Evolutionary conservation across 176 grass and related monocot genomes (phyloP).

Genomic region (Areca catechu): DNA sequence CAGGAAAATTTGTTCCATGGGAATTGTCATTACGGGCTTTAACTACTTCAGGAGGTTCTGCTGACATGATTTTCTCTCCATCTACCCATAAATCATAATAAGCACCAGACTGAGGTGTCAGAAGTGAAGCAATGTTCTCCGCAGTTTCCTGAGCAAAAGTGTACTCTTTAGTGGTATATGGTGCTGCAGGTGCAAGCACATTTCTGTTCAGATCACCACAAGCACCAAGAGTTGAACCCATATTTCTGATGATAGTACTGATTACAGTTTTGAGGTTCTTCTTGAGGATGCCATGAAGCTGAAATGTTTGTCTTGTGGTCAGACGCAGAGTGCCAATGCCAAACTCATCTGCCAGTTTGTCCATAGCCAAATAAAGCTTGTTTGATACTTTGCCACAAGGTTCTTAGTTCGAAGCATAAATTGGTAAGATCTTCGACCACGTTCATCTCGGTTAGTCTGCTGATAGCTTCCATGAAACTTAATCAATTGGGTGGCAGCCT

Average conservation of each 20-base stretch:
- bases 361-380: constrained; percentile 83
- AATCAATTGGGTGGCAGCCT: constrained; percentile 68
- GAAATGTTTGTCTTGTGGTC: constrained; percentile 93
- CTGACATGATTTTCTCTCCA: constrained; percentile 96
- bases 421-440: constrained; percentile 71
- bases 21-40: constrained; percentile 85
- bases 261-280: constrained; percentile 92
- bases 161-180: constrained; percentile 61
- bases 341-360: constrained; percentile 77
- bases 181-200: constrained; percentile 88
- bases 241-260: constrained; percentile 76
- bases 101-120: constrained; percentile 77
- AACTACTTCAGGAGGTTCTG: constrained; percentile 76
- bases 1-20: constrained; percentile 76
- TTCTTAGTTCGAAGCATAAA: constrained; percentile 99
- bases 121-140: constrained; percentile 77
- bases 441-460: constrained; percentile 72
- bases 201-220: constrained; percentile 98
- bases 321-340: constrained; percentile 89
- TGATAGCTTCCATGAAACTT: constrained; percentile 99
- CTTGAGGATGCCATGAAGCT: constrained; percentile 85
- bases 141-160: constrained; percentile 80
- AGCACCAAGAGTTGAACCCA: constrained; percentile 89
- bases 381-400: constrained; percentile 84
- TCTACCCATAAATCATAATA: constrained; percentile 99